Conservation (phyloP, 495 filamentous ascomycete genomes). For the Chaetomidium leptoderma region DNA sequence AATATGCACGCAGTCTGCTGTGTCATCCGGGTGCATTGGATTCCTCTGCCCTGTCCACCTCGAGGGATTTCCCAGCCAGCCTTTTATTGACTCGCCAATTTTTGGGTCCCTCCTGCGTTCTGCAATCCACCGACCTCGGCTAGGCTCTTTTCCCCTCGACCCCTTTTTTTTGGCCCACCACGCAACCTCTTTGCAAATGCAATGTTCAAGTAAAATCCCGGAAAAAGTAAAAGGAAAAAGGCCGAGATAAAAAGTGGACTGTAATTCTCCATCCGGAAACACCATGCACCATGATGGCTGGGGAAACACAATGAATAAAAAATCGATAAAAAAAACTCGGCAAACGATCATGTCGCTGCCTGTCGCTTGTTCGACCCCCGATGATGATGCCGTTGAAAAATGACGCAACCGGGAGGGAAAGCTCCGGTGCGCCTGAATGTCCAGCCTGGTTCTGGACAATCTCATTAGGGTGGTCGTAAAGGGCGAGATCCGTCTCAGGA, state of each 20-base stretch:
- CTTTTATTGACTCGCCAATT: constrained; percentile 6
- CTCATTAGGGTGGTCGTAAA: neutral
- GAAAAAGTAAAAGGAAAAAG: constrained; percentile 1
- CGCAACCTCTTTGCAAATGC: constrained; percentile 5
- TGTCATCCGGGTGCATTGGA: neutral
- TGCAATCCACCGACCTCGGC: constrained; percentile 1
- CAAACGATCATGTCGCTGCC: neutral
- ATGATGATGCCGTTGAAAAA: neutral
- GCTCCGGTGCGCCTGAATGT: constrained; percentile 2
- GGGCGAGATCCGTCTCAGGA: neutral
- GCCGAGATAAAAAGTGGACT: neutral
- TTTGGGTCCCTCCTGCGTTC: neutral
- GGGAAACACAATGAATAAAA: constrained; percentile 16
- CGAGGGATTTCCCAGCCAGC: constrained; percentile 1
- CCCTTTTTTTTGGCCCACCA: constrained; percentile 3
- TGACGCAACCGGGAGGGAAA: neutral
- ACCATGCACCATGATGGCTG: constrained; percentile 19
- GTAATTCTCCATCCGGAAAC: constrained; percentile 12
- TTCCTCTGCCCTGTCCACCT: neutral
- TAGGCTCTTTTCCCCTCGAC: neutral
- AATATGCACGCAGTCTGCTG: neutral
- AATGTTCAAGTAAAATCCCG: neutral
- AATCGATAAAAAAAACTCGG: constrained; percentile 11
- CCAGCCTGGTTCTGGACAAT: constrained; percentile 12
- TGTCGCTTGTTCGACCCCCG: neutral